A percentile compares a stretch with the other conserved stretches of the same genome.
Conservation (phyloP, 768 basidiomycete species). For the Cystobasidium ongulense region DNA sequence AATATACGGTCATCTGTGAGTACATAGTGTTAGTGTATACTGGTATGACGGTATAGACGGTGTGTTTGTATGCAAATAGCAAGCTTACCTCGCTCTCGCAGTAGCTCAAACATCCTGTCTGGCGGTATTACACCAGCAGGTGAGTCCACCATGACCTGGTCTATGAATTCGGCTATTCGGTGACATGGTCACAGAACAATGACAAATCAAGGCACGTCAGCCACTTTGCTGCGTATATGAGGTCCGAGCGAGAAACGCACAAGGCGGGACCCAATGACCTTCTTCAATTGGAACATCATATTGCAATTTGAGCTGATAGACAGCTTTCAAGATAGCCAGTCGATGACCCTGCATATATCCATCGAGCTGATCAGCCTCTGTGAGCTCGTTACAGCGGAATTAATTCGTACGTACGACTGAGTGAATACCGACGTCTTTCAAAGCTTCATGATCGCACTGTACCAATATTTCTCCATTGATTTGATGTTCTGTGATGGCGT, state of each 20-base stretch:
- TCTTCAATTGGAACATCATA: constrained; percentile 73
- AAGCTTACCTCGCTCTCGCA: constrained; percentile 10
- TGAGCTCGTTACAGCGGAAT: no score
- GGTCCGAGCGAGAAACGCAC: constrained; percentile 50
- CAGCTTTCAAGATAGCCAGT: constrained; percentile 78
- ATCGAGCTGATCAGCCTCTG: not conserved
- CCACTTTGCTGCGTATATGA: no score
- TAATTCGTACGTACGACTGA: constrained; percentile 53
- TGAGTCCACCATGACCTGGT: constrained; percentile 30
- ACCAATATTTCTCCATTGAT: constrained; percentile 85
- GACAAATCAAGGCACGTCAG: not conserved
- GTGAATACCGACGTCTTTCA: constrained; percentile 78
- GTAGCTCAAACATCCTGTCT: constrained; percentile 24
- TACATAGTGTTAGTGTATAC: not conserved
- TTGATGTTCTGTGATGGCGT: constrained; percentile 60
- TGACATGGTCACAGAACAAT: not conserved
- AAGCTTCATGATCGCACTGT: constrained; percentile 68
- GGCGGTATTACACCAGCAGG: constrained; percentile 31
- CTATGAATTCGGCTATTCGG: constrained; percentile 27
- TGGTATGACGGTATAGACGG: not conserved
- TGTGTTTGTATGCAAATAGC: not conserved
- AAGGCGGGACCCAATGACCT: constrained; percentile 79
- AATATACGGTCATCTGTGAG: constrained; percentile 60
- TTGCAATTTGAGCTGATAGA: constrained; percentile 79
- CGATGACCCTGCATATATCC: constrained; percentile 55